Conservation (phyloP, 805 yeast species). For the Kluyveromyces aestuarii region DNA sequence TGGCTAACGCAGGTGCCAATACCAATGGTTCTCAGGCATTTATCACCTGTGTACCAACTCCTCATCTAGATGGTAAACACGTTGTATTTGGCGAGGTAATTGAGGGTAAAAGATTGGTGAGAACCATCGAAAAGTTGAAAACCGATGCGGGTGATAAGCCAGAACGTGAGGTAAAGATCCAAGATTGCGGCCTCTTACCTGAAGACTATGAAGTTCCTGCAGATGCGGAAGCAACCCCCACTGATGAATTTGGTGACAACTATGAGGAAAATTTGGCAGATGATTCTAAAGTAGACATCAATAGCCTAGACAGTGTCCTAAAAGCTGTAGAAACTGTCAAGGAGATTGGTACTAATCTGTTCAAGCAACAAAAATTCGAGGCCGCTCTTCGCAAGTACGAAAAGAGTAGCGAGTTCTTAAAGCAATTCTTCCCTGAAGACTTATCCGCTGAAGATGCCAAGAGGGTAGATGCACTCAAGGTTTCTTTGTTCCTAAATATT, state of each 20-base stretch:
- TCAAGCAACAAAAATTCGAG: slow-evolving; percentile 53
- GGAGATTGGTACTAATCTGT: slow-evolving; percentile 65
- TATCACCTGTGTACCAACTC: slow-evolving; percentile 85
- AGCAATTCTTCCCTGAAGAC: slow-evolving; percentile 55
- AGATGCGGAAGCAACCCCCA: slow-evolving; percentile 36
- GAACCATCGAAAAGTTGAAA: slow-evolving; percentile 63
- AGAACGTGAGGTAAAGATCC: slow-evolving; percentile 53
- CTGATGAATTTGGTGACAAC: slow-evolving; percentile 79
- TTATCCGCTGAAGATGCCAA: slow-evolving; percentile 45
- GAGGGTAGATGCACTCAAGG: slow-evolving; percentile 44
- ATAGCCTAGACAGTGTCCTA: slow-evolving; percentile 56
- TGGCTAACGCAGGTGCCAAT: slow-evolving; percentile 96
- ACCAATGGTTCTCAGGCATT: slow-evolving; percentile 96
- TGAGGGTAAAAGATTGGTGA: slow-evolving; percentile 70
- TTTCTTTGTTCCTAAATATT: slow-evolving; percentile 60
- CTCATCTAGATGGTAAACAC: slow-evolving; percentile 92
- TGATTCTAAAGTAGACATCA: slow-evolving; percentile 54
- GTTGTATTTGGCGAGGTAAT: slow-evolving; percentile 92
- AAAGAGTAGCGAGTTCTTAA: slow-evolving; percentile 62
- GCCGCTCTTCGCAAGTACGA: slow-evolving; percentile 58
- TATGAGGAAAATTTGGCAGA: slow-evolving; percentile 72
- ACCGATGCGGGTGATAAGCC: slow-evolving; percentile 67
- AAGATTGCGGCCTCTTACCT: slow-evolving; percentile 71
- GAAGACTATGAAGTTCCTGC: slow-evolving; percentile 42
- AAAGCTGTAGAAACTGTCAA: slow-evolving; percentile 58